Evolutionary conservation across 306 rosid genomes (phyloP).

Genomic region (Cicer arietinum): DNA sequence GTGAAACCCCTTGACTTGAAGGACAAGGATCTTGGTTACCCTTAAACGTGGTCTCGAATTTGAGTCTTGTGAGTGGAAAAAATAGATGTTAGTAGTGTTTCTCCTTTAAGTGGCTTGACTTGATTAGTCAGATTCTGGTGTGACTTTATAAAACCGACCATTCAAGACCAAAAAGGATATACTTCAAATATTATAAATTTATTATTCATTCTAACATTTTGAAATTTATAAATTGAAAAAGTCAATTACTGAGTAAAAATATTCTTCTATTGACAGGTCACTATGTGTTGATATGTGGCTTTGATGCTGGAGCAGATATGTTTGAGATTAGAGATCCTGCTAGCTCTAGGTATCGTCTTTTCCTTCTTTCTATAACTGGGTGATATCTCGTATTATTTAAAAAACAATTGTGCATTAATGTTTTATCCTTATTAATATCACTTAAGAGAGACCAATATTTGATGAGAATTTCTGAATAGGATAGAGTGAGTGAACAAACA

Average conservation of each 20-base stretch:
- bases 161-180: neutral
- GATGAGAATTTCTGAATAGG: neutral
- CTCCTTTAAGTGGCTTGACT: neutral
- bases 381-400: constrained; percentile 31
- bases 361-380: constrained; percentile 27
- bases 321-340: constrained; percentile 99
- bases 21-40: neutral
- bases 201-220: constrained; percentile 34
- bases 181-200: constrained; percentile 3
- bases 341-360: constrained; percentile 64
- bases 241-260: constrained; percentile 34
- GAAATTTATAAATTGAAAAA: constrained; percentile 30
- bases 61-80: neutral
- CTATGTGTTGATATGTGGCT: constrained; percentile 90
- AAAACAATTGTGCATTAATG: neutral
- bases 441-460: neutral
- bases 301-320: constrained; percentile 81
- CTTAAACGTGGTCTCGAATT: neutral
- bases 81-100: neutral
- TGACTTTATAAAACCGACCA: neutral
- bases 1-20: constrained; percentile 22
- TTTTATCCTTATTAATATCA: constrained; percentile 27
- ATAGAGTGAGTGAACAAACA: neutral
- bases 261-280: constrained; percentile 68
- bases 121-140: neutral